Percentiles rank a stretch among this genome's conserved stretches.
Conservation (phyloP, 495 filamentous ascomycete species). For the Lasiosphaeris hirsuta region DNA sequence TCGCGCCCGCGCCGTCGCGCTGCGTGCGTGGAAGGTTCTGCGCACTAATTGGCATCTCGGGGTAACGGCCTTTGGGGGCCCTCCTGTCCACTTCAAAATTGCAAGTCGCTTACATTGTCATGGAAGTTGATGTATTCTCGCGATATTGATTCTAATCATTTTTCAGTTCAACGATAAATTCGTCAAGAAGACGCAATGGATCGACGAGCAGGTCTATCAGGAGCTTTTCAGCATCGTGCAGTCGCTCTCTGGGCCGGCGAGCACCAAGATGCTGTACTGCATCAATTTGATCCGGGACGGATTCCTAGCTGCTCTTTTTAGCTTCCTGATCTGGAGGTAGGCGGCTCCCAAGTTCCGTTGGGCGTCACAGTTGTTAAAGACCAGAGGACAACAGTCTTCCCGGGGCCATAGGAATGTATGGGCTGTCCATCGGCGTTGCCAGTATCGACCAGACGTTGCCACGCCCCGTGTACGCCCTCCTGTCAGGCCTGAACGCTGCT, state of each 20-base stretch:
- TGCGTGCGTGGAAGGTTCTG: constrained; percentile 31
- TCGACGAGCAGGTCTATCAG: constrained; percentile 77
- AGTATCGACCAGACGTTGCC: constrained; percentile 61
- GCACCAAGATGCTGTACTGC: constrained; percentile 78
- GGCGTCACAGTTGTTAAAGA: neutral
- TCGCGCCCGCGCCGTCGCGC: constrained; percentile 7
- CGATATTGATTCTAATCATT: neutral
- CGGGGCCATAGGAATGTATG: constrained; percentile 75
- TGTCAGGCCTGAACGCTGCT: constrained; percentile 75
- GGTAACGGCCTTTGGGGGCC: constrained; percentile 69
- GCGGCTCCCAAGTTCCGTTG: neutral
- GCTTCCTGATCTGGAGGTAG: constrained; percentile 68
- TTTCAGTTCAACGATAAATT: constrained; percentile 59
- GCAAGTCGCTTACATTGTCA: constrained; percentile 22
- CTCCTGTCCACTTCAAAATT: constrained; percentile 70
- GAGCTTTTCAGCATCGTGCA: constrained; percentile 80
- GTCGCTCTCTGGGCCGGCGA: constrained; percentile 69
- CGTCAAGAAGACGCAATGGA: constrained; percentile 64
- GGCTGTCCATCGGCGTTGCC: constrained; percentile 63
- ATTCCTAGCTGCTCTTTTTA: constrained; percentile 57
- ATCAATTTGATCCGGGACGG: constrained; percentile 67
- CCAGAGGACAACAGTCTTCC: constrained; percentile 51
- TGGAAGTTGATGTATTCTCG: neutral
- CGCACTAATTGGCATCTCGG: constrained; percentile 62
- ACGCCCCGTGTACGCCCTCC: constrained; percentile 63